phyloP scores from a whole-genome alignment of 768 basidiomycete genomes.

The Hericium rajendrae region DNA sequence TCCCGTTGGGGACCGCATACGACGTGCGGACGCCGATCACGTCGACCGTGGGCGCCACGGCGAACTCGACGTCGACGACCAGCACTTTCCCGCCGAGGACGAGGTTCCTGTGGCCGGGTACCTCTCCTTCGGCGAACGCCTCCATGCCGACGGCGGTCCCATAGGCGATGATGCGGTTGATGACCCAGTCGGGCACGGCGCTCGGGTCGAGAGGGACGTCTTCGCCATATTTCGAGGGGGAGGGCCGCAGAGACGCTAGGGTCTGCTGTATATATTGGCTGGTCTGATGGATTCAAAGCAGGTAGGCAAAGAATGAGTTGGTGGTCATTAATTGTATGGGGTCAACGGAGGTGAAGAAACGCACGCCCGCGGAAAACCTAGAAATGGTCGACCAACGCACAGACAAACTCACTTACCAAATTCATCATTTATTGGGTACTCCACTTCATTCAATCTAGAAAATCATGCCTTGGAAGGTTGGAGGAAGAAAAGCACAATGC shows the following conservation, averaged over 20 bases:
- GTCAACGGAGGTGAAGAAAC: too few species aligned
- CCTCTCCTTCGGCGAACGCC: slow-evolving; percentile 52
- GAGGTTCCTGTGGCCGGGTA: slow-evolving; percentile 40
- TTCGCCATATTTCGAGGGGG: slow-evolving; percentile 42
- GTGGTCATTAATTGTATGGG: too few species aligned
- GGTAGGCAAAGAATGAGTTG: too few species aligned
- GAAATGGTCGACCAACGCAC: too few species aligned
- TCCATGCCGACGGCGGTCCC: slow-evolving; percentile 63
- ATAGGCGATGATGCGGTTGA: slow-evolving; percentile 51
- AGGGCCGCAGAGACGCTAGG: not conserved
- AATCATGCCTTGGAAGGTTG: too few species aligned
- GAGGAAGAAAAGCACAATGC: too few species aligned
- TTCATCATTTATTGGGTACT: too few species aligned
- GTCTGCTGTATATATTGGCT: not conserved
- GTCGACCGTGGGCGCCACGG: slow-evolving; percentile 26
- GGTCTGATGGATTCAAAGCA: not conserved
- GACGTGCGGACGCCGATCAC: not conserved
- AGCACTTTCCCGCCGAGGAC: slow-evolving; percentile 74
- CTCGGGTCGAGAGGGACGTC: slow-evolving; percentile 45
- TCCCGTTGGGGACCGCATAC: not conserved
- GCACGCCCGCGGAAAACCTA: too few species aligned
- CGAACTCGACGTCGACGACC: slow-evolving; percentile 67
- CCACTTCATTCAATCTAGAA: too few species aligned
- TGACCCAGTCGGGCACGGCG: slow-evolving; percentile 44
- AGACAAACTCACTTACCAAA: too few species aligned